phyloP scores from a whole-genome alignment of 257 asterid genomes.

The Solanum okadae region DNA sequence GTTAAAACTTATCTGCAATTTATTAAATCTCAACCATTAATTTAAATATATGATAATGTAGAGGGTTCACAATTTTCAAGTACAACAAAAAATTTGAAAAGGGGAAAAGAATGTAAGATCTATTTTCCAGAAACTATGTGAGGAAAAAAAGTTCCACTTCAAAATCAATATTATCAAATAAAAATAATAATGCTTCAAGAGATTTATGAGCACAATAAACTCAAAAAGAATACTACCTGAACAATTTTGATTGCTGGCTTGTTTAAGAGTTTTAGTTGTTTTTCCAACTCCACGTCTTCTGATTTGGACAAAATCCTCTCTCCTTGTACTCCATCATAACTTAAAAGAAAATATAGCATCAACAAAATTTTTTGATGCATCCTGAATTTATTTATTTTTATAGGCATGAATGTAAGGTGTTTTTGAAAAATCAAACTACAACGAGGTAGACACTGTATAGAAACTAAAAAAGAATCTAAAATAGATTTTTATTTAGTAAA shows the following conservation, averaged over 20 bases:
- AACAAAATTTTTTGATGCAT: background rate
- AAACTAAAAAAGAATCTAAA: background rate
- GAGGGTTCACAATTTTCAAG: background rate
- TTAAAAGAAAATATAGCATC: background rate
- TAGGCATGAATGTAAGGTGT: background rate
- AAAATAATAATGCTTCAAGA: background rate
- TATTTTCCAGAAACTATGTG: background rate
- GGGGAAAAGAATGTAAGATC: background rate
- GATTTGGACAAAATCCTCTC: background rate
- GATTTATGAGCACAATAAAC: background rate
- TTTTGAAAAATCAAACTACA: background rate
- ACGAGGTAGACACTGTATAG: background rate
- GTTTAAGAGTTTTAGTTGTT: background rate
- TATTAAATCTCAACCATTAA: background rate
- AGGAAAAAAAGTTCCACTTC: background rate
- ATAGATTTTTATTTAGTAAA: background rate
- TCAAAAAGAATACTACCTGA: background rate
- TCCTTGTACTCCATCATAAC: background rate
- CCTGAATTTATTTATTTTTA: background rate
- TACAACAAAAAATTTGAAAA: background rate
- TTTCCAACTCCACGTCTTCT: background rate
- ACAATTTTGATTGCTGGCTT: background rate
- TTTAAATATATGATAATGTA: background rate
- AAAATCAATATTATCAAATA: background rate
- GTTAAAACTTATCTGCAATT: no score